phyloP scores from a whole-genome alignment of 495 filamentous ascomycete genomes.

The Talaromyces liani region DNA sequence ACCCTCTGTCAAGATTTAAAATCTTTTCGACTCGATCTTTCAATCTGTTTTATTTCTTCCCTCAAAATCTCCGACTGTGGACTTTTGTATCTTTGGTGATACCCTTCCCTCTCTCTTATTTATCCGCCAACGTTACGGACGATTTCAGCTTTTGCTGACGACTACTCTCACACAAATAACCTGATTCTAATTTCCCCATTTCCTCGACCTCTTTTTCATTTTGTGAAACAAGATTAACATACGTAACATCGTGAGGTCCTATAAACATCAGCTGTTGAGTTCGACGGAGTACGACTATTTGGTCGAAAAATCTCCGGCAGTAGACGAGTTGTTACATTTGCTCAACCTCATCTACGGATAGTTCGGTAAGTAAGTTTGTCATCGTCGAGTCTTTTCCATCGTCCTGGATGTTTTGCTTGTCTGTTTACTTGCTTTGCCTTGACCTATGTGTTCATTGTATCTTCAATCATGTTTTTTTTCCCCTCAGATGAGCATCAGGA shows the following conservation, averaged over 20 bases:
- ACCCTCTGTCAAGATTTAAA: neutral
- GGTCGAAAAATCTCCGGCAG: conserved; percentile 6
- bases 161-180: neutral
- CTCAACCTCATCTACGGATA: conserved; percentile 2
- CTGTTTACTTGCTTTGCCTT: neutral
- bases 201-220: neutral
- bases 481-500: neutral
- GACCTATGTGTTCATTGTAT: neutral
- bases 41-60: neutral
- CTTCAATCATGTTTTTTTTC: neutral
- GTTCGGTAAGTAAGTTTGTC: neutral
- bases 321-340: conserved; percentile 2
- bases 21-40: neutral
- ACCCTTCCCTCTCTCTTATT: neutral
- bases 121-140: neutral
- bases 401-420: neutral
- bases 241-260: conserved; percentile 9
- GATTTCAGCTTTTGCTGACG: neutral
- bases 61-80: neutral
- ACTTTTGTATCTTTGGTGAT: neutral
- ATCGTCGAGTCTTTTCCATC: neutral
- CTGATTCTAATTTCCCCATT: neutral
- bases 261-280: neutral
- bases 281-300: conserved; percentile 5
- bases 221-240: conserved; percentile 6